A percentile compares a stretch with the other conserved stretches of the same genome.
phyloP scores from a whole-genome alignment of 495 filamentous ascomycete species.

The Aspergillus sparsus region DNA sequence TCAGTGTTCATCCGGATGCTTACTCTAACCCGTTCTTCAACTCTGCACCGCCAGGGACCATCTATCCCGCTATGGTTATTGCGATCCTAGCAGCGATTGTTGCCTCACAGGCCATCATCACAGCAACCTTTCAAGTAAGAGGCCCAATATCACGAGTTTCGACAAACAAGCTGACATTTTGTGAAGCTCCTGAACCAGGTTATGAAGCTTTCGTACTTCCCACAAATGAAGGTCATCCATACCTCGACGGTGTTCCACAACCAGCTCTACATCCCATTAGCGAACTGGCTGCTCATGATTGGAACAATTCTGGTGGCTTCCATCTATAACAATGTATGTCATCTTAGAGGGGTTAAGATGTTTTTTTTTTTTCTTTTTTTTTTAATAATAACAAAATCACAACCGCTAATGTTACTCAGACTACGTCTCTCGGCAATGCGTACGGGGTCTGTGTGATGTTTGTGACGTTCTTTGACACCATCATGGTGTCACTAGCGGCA shows the following conservation, averaged over 20 bases:
- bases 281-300: constrained; percentile 73
- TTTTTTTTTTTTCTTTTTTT: no score
- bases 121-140: constrained; percentile 60
- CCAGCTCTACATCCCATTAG: constrained; percentile 69
- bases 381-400: no score
- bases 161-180: neutral
- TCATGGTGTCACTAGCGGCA: constrained; percentile 66
- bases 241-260: constrained; percentile 66
- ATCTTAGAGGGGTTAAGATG: no score
- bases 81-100: constrained; percentile 71
- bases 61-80: constrained; percentile 65
- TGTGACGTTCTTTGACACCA: constrained; percentile 73
- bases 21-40: constrained; percentile 75
- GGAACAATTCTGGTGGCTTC: constrained; percentile 73
- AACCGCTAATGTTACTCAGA: constrained; percentile 34
- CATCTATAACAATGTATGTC: constrained; percentile 64
- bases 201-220: constrained; percentile 74
- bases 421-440: constrained; percentile 50
- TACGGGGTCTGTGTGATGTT: constrained; percentile 71
- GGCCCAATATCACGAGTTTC: neutral
- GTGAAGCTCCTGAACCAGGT: constrained; percentile 65
- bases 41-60: constrained; percentile 61
- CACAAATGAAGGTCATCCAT: constrained; percentile 68
- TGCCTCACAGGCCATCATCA: constrained; percentile 78
- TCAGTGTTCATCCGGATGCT: constrained; percentile 58